Evolutionary conservation across 495 filamentous ascomycete genomes (phyloP).

Genomic region (Aspergillus conjunctus): DNA sequence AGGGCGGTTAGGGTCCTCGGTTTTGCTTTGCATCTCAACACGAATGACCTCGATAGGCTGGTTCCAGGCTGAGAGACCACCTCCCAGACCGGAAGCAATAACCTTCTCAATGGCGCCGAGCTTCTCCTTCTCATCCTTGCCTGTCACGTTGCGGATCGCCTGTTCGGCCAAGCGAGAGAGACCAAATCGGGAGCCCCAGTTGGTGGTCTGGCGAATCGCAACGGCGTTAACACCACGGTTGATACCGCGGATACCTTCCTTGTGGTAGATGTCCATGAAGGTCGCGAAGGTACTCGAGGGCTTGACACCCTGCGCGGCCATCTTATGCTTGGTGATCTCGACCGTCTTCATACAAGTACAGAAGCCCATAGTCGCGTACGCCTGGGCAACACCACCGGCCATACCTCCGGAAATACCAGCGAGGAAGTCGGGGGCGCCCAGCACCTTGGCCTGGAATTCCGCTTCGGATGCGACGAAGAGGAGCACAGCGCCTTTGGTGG

Average conservation of each 20-base stretch:
- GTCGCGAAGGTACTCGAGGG: slow-evolving; percentile 86
- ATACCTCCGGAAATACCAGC: slow-evolving; percentile 91
- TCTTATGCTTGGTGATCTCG: slow-evolving; percentile 97
- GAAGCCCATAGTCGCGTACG: slow-evolving; percentile 99
- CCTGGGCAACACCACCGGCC: slow-evolving; percentile 92
- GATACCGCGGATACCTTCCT: slow-evolving; percentile 93
- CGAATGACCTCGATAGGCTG: slow-evolving; percentile 99
- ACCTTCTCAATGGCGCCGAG: slow-evolving; percentile 85
- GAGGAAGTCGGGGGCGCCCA: slow-evolving; percentile 83
- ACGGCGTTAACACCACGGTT: slow-evolving; percentile 98
- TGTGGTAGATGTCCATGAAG: slow-evolving; percentile 96
- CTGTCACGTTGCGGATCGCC: slow-evolving; percentile 76
- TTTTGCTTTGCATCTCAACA: slow-evolving; percentile 99
- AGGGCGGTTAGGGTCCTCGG: slow-evolving; percentile 91
- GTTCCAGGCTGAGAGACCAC: slow-evolving; percentile 96
- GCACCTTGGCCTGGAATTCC: slow-evolving; percentile 82
- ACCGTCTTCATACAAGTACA: slow-evolving; percentile 99
- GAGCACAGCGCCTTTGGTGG: slow-evolving; percentile 97
- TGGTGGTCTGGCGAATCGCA: slow-evolving; percentile 97
- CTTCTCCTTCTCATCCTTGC: slow-evolving; percentile 78
- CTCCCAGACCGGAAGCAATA: slow-evolving; percentile 80
- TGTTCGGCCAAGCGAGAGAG: slow-evolving; percentile 87
- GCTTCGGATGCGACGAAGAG: slow-evolving; percentile 99
- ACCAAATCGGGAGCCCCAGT: slow-evolving; percentile 97
- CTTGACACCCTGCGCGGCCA: slow-evolving; percentile 79